Evolutionary conservation across 73 alveolate genomes (phyloP), one percentile per base, ranked within the genome.

Genomic region (Loxodes magnus): DNA sequence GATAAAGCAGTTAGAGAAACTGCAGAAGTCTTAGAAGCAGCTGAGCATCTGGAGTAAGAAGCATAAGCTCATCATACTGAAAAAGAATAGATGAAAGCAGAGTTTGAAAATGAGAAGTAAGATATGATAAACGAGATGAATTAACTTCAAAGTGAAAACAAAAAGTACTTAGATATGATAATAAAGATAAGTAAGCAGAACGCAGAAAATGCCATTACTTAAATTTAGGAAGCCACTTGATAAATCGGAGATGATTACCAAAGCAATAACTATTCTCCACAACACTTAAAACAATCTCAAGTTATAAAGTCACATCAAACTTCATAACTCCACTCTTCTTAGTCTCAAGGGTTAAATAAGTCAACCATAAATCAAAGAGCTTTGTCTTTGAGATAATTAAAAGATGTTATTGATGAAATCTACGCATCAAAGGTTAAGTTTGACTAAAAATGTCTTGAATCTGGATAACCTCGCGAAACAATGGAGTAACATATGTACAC

Each of bases 401-500:
- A 87, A 64, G 97, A 87, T 24, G 43, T 66, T 6, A 83, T 87
- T 17, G 57, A 58, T 49, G 97, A 87, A 51, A 79, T 87, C 52
- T 87, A 87, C 70, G 63, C 59, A 34, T 67, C 84, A 10, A 87
- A 87, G 56, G 66, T 72, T 10, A 71, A 71, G 50, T 87, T 60
- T 74, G 97, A 87, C 59, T 43, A 68, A 43, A 87, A 78, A 67
- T 79, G 93, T 35, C 49, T 20, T 27, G 82, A 83, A 27, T 50
- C 46, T 17, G 48, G 64, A 48, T 54, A 71, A 70, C 94, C 97
- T n/a, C 62, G 79, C 33, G 92, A 87, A 69, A 87, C 97, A 4
- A 79, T 87, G 87, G 97, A 87, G 68, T 79, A 84, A 51, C 91
- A 84, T 58, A 84, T 87, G 95, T 87, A 87, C 50, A 85, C 91